These are phyloP conservation scores for Bullera alba DNA, from an alignment of 768 basidiomycete genomes.

Conservation along the genomic window DNA sequence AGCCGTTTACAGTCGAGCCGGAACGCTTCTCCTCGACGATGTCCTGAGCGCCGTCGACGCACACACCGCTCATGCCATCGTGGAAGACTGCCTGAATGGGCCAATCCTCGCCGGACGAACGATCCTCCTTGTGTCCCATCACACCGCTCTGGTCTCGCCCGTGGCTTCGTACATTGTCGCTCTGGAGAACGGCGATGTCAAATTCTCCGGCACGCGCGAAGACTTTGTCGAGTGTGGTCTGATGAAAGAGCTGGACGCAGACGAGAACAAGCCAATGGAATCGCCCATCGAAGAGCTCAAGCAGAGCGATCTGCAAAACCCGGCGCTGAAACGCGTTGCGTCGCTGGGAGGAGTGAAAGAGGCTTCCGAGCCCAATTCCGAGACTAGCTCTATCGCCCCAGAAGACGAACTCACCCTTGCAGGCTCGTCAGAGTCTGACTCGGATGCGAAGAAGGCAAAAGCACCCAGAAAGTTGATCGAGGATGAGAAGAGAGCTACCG, in stretches of 20 bases:
- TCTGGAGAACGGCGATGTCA: slow-evolving; percentile 55
- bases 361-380: slow-evolving; percentile 50
- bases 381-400: slow-evolving; percentile 49
- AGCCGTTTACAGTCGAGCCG: slow-evolving; percentile 83
- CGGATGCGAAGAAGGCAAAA: slow-evolving; percentile 49
- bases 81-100: slow-evolving; percentile 69
- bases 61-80: slow-evolving; percentile 75
- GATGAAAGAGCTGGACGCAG: slow-evolving; percentile 61
- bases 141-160: slow-evolving; percentile 77
- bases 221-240: slow-evolving; percentile 63
- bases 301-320: slow-evolving; percentile 1
- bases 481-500: slow-evolving; percentile 62
- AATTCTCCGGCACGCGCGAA: slow-evolving; percentile 62
- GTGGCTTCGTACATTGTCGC: slow-evolving; percentile 70
- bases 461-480: slow-evolving; percentile 75
- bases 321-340: slow-evolving; percentile 20
- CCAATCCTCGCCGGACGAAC: slow-evolving; percentile 72
- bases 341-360: slow-evolving; percentile 16
- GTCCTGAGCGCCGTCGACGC: slow-evolving; percentile 65
- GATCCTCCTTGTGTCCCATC: slow-evolving; percentile 84
- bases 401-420: slow-evolving; percentile 36
- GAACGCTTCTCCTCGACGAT: slow-evolving; percentile 74
- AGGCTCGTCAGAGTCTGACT: slow-evolving; percentile 30
- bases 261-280: slow-evolving; percentile 39
- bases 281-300: slow-evolving; percentile 10